Conservation (phyloP, 2,329 filamentous ascomycete species). For the Fusarium guadeloupense region DNA sequence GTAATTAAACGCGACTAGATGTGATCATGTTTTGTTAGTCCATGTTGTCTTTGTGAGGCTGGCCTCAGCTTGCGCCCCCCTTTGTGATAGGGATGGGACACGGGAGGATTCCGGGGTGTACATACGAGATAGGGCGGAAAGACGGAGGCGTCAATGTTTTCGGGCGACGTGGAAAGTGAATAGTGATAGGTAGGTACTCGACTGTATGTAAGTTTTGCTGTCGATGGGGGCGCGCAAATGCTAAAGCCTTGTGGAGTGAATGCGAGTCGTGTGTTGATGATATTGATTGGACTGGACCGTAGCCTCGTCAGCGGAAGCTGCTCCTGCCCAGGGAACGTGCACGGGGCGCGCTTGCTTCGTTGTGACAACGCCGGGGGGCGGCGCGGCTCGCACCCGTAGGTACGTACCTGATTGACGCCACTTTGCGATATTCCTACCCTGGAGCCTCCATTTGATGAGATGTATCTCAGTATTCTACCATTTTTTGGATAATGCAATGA, state of each 20-base stretch:
- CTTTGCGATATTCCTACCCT: neutral
- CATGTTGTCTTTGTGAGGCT: constrained; percentile 27
- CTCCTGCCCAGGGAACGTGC: constrained; percentile 7
- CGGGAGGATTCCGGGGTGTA: constrained; percentile 11
- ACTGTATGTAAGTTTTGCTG: constrained; percentile 4
- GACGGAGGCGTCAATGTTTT: constrained; percentile 24
- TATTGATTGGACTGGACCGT: constrained; percentile 25
- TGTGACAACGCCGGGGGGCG: constrained; percentile 5
- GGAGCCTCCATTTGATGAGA: neutral
- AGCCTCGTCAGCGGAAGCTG: constrained; percentile 19
- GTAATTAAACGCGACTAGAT: constrained; percentile 16
- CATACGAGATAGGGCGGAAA: constrained; percentile 16
- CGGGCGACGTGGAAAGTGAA: constrained; percentile 1
- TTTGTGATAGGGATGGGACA: constrained; percentile 9
- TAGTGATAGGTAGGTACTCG: constrained; percentile 10
- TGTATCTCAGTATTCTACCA: too few species aligned
- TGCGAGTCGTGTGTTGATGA: constrained; percentile 32
- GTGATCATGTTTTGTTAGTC: constrained; percentile 16
- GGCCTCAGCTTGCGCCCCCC: constrained; percentile 29
- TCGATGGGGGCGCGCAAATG: constrained; percentile 27
- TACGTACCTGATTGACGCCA: constrained; percentile 6
- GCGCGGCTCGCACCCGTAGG: constrained; percentile 13
- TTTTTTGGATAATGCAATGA: too few species aligned
- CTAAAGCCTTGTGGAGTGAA: constrained; percentile 34
- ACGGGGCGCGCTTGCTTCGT: neutral